Conservation (phyloP, 2,329 filamentous ascomycete genomes). For the Stagonosporopsis rhizophila region DNA sequence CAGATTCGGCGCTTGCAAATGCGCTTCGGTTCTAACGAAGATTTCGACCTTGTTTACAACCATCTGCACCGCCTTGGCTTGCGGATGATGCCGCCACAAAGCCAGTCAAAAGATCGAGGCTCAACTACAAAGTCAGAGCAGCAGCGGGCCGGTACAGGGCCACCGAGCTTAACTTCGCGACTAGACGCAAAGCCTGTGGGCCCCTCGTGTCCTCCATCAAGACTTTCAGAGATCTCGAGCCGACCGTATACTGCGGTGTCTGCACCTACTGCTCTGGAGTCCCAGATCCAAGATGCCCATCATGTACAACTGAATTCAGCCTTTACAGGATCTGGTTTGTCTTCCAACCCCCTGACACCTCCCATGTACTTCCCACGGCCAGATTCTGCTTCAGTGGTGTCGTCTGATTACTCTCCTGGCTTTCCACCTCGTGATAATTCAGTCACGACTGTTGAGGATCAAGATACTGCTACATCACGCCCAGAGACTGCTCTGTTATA, state of each 20-base stretch:
- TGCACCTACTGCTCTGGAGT: conserved; percentile 12
- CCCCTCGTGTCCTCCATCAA: conserved; percentile 38
- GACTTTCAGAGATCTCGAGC: conserved; percentile 33
- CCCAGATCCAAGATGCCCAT: conserved; percentile 21
- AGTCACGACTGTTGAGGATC: conserved; percentile 15
- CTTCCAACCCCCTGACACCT: conserved; percentile 29
- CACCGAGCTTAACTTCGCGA: conserved; percentile 2
- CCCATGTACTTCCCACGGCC: conserved; percentile 39
- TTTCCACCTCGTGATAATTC: conserved; percentile 5
- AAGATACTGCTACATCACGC: conserved; percentile 12
- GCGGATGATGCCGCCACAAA: conserved; percentile 32
- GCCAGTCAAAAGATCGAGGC: conserved; percentile 16
- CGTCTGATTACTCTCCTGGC: conserved; percentile 5
- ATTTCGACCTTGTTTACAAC: conserved; percentile 46
- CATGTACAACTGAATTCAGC: conserved; percentile 29
- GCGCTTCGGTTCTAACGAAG: conserved; percentile 49
- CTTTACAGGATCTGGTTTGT: conserved; percentile 5
- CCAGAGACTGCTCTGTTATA: conserved; percentile 30
- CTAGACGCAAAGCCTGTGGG: conserved; percentile 12
- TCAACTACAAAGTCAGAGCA: conserved; percentile 18
- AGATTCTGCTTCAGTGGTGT: conserved; percentile 21
- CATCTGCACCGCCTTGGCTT: conserved; percentile 46
- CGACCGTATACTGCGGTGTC: conserved; percentile 35
- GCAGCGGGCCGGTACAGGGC: neutral
- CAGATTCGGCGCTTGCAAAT: conserved; percentile 56